A percentile compares a stretch with the other conserved stretches of the same genome.
These are phyloP conservation scores for Talaromyces sp. DNA, from an alignment of 2,329 filamentous ascomycete species.

Conservation along the genomic window DNA sequence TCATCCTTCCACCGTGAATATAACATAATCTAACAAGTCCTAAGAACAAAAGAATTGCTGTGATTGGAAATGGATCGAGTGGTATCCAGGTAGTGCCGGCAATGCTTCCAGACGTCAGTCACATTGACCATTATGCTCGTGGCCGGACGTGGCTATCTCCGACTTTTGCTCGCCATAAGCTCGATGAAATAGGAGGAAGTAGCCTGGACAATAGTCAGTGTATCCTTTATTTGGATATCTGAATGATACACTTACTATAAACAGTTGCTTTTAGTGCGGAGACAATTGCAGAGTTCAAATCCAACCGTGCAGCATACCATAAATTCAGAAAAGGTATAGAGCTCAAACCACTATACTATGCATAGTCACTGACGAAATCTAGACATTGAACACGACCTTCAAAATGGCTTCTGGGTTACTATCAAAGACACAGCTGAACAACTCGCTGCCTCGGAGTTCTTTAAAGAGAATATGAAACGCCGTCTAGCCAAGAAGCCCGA, in stretches of 20 bases:
- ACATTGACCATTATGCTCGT: constrained; percentile 16
- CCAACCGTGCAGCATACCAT: constrained; percentile 27
- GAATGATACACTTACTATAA: background rate
- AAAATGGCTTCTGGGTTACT: constrained; percentile 27
- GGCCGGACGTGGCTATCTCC: constrained; percentile 13
- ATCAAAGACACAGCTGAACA: constrained; percentile 27
- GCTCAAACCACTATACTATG: background rate
- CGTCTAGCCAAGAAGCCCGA: constrained; percentile 32
- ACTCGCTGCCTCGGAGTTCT: constrained; percentile 19
- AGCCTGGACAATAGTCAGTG: constrained; percentile 27
- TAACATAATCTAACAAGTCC: background rate
- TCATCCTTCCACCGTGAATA: background rate
- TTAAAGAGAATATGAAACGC: constrained; percentile 31
- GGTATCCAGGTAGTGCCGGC: constrained; percentile 31
- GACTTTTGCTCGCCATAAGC: constrained; percentile 22
- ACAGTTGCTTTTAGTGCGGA: constrained; percentile 29
- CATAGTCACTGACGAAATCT: background rate
- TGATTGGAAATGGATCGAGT: constrained; percentile 27
- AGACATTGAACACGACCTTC: constrained; percentile 31
- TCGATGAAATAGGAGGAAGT: constrained; percentile 23
- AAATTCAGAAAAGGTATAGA: constrained; percentile 31
- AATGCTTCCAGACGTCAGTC: constrained; percentile 22
- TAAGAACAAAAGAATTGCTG: constrained; percentile 24
- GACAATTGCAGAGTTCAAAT: constrained; percentile 30
- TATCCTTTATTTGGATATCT: background rate